Evolutionary conservation across 2,329 filamentous ascomycete genomes (phyloP).

Genomic region (Sporothrix luriei): DNA sequence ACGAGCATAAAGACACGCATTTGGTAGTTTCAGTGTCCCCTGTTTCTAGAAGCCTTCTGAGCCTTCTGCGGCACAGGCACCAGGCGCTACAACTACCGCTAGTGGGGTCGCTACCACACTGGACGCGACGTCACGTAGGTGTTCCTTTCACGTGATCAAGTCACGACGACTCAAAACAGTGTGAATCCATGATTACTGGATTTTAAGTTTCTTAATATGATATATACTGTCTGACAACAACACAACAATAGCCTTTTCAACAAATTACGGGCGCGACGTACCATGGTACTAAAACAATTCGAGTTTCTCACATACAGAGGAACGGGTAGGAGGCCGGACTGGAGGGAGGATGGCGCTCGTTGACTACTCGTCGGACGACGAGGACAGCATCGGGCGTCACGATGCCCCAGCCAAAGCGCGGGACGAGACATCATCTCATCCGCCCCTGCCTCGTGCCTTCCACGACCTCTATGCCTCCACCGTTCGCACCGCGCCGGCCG

Average conservation of each 20-base stretch:
- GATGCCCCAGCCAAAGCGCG: not conserved
- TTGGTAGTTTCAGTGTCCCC: not conserved
- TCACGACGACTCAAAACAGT: not conserved
- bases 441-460: constrained; percentile 77
- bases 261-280: not conserved
- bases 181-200: too few species aligned
- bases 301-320: not conserved
- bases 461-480: constrained; percentile 87
- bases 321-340: not conserved
- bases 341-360: constrained; percentile 40
- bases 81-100: constrained; percentile 1
- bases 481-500: constrained; percentile 72
- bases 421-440: constrained; percentile 48
- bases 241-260: not conserved
- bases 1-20: not conserved
- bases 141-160: not conserved
- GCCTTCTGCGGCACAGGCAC: too few species aligned
- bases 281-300: not conserved
- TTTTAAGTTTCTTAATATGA: too few species aligned
- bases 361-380: constrained; percentile 44
- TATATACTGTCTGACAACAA: too few species aligned
- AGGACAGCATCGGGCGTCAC: constrained; percentile 8
- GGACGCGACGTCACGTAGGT: not conserved
- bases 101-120: not conserved
- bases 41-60: constrained; percentile 20